Evolutionary conservation across 2,329 filamentous ascomycete species (phyloP), one percentile per base, ranked within the genome.

Genomic region (Aspergillus sergii): DNA sequence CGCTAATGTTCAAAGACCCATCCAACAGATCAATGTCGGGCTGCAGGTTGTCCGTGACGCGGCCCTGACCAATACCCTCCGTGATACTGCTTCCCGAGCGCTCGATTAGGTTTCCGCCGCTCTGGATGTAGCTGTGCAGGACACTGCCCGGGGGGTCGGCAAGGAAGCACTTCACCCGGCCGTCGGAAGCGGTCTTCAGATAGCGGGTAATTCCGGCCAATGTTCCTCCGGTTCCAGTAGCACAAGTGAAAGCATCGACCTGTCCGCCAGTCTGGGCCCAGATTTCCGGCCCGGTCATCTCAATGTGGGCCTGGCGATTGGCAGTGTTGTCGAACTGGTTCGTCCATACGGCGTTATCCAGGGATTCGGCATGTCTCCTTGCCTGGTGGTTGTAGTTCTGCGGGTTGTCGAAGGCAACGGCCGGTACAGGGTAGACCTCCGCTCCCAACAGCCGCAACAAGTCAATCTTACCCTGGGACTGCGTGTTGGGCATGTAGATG

Each of bases 401-500:
- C 19, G 93, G 92, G 82, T 98, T 92, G 67, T 98, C 94, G 74
- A 96, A 98, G 4, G 95, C 90, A 19, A 98, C 95, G 9, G 94
- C 95, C 19, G 95, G 95, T 0, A 99, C 95, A 21, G 95, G 94
- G 81, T 96, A 91, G 39, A 99, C 95, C 79, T 98, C 94, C 30
- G 95, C 95, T 68, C 95, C 95, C 11, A 99, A 86, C 41, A 98
- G 84, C 10, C 94, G 87, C 68, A 99, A 84, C 59, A 99, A 86
- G 78, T 98, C 95, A 76, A 99, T 92, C 84, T 99, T 99, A 77
- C 94, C 95, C 81, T 97, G 94, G 23, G 94, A 96, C 82, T 98
- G 95, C 56, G 94, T 98, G 84, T 99, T 91, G 72, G 95, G 95
- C 95, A 99, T 98, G 88, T 98, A 99, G 77, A 99, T 99, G 75